Percentiles rank a stretch among this genome's conserved stretches.
These are phyloP conservation scores for Aspergillus sclerotiicarbonarius DNA, from an alignment of 495 filamentous ascomycete species.

Conservation along the genomic window DNA sequence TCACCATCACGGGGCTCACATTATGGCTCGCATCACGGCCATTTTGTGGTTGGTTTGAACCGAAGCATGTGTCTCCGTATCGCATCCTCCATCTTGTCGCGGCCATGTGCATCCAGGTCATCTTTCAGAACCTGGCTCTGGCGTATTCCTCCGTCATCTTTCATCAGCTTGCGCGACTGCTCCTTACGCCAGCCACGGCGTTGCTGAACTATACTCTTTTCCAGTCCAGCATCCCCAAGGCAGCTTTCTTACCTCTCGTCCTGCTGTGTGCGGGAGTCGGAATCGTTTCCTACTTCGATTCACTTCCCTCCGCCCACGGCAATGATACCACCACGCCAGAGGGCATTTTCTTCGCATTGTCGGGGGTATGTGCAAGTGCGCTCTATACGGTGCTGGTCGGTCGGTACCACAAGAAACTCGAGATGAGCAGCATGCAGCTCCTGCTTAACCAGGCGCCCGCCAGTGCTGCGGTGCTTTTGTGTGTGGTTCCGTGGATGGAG, in stretches of 20 bases:
- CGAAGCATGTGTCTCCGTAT: slow-evolving; percentile 51
- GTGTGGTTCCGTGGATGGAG: slow-evolving; percentile 65
- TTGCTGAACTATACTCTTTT: slow-evolving; percentile 66
- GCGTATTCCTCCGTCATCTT: slow-evolving; percentile 71
- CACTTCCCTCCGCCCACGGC: slow-evolving; percentile 44
- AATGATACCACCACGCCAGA: slow-evolving; percentile 48
- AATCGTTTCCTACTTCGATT: slow-evolving; percentile 71
- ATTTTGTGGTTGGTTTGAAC: slow-evolving; percentile 58
- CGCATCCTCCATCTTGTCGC: slow-evolving; percentile 63
- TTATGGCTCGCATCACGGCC: slow-evolving; percentile 64
- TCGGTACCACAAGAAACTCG: slow-evolving; percentile 62
- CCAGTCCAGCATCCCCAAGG: slow-evolving; percentile 54
- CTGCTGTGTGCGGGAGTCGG: slow-evolving; percentile 68
- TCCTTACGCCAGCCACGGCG: slow-evolving; percentile 68
- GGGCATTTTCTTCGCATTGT: slow-evolving; percentile 63
- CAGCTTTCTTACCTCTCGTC: slow-evolving; percentile 44
- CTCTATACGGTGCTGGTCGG: slow-evolving; percentile 71
- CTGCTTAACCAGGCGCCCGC: slow-evolving; percentile 70
- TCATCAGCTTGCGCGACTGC: slow-evolving; percentile 70
- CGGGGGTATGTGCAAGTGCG: slow-evolving; percentile 62
- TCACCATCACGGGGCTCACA: slow-evolving; percentile 65
- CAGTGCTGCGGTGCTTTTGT: slow-evolving; percentile 60
- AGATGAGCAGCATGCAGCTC: slow-evolving; percentile 69
- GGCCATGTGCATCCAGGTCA: slow-evolving; percentile 70
- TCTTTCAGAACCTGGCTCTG: slow-evolving; percentile 71